phyloP scores from a whole-genome alignment of 106 monocot genomes.

The Vanilla planifolia region DNA sequence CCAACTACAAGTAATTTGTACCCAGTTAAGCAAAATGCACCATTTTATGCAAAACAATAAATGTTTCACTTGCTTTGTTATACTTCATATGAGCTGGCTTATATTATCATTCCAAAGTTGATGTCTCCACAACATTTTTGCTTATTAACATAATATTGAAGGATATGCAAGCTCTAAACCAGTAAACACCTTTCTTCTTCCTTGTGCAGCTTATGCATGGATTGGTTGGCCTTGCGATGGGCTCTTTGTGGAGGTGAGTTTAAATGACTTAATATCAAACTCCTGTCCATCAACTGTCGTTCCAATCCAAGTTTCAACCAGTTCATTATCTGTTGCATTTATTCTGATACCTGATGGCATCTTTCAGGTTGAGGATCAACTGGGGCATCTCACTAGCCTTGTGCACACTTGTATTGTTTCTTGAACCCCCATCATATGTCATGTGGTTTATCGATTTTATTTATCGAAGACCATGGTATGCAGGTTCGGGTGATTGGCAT shows the following conservation, averaged over 20 bases:
- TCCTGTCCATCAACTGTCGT: not conserved
- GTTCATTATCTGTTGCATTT: not conserved
- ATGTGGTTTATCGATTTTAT: not conserved
- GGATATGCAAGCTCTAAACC: too few relatives aligned
- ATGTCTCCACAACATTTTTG: too few relatives aligned
- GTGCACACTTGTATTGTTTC: constrained; percentile 58
- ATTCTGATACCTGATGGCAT: not conserved
- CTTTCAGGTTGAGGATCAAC: constrained; percentile 50
- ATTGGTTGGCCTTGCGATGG: constrained; percentile 81
- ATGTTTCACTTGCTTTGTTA: too few relatives aligned
- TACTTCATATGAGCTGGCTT: too few relatives aligned
- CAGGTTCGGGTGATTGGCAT: constrained; percentile 75
- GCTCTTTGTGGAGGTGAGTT: constrained; percentile 80
- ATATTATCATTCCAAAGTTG: too few relatives aligned
- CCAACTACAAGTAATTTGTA: too few relatives aligned
- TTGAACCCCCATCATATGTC: not conserved
- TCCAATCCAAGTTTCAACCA: not conserved
- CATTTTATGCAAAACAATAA: too few relatives aligned
- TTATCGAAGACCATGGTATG: constrained; percentile 5
- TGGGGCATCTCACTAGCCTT: constrained; percentile 71
- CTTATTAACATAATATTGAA: too few relatives aligned
- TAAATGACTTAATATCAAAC: not conserved
- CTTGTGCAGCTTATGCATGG: constrained; percentile 94
- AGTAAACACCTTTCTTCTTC: too few relatives aligned
- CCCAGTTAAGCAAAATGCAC: too few relatives aligned